Percentiles rank a stretch among this genome's conserved stretches.
Conservation (phyloP, 305 asterid species). For the Fraxinus velutina region DNA sequence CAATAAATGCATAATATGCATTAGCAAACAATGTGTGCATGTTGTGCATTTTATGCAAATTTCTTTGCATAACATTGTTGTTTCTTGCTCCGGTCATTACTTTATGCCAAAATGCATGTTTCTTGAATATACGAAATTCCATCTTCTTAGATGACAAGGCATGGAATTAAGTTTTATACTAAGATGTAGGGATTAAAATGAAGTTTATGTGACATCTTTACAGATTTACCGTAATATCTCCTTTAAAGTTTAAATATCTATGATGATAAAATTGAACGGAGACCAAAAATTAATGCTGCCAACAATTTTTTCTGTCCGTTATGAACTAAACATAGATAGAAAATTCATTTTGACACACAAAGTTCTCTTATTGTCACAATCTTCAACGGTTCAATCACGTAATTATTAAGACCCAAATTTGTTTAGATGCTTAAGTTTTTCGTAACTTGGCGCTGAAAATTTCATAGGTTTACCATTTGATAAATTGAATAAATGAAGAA, state of each 20-base stretch:
- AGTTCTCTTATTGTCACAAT: neutral
- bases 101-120: neutral
- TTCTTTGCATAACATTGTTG: neutral
- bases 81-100: neutral
- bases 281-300: neutral
- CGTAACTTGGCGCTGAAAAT: neutral
- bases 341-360: neutral
- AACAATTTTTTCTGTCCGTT: neutral
- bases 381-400: neutral
- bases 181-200: neutral
- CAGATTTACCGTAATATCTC: neutral
- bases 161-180: neutral
- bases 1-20: neutral
- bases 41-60: neutral
- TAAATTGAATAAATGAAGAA: neutral
- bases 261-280: neutral
- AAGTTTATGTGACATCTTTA: neutral
- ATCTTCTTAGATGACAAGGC: neutral
- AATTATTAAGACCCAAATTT: neutral
- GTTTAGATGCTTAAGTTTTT: neutral
- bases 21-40: neutral
- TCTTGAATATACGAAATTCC: neutral
- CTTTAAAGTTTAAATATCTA: neutral
- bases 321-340: neutral
- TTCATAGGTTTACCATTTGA: neutral